Conservation (phyloP, 2,329 filamentous ascomycete species). For the Fusarium tricinctum region DNA sequence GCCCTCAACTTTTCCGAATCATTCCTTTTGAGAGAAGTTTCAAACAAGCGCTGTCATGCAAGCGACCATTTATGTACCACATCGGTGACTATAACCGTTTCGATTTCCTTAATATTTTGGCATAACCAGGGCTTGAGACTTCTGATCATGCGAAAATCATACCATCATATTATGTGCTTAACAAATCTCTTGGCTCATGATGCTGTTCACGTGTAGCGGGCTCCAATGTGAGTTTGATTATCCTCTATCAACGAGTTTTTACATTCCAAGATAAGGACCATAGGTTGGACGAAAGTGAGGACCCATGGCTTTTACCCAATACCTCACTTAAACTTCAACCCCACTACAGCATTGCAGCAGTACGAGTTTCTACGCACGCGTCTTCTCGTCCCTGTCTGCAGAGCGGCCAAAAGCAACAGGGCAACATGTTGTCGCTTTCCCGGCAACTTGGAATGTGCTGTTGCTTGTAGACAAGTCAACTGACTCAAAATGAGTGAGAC, state of each 20-base stretch:
- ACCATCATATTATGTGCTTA: neutral
- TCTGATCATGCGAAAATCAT: neutral
- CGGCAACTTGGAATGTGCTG: neutral
- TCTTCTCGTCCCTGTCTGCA: neutral
- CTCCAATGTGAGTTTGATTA: neutral
- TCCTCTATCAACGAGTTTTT: neutral
- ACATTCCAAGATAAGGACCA: neutral
- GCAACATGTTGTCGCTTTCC: neutral
- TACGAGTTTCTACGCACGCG: neutral
- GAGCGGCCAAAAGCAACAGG: neutral
- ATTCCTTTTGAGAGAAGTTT: constrained; percentile 7
- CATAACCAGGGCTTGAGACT: neutral
- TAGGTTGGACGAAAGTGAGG: neutral
- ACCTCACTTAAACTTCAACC: neutral
- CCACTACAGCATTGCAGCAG: neutral
- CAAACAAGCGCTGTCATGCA: constrained; percentile 21
- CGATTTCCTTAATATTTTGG: neutral
- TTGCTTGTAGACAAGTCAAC: neutral
- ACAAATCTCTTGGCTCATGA: neutral
- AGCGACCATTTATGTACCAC: neutral
- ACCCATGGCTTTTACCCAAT: neutral
- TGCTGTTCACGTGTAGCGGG: neutral
- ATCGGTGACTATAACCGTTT: constrained; percentile 4
- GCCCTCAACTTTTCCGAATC: neutral
- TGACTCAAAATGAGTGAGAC: neutral